Percentiles rank a stretch among this genome's conserved stretches.
These are phyloP conservation scores for Diospyros lotus DNA, from an alignment of 148 eudicot genomes.

Conservation along the genomic window DNA sequence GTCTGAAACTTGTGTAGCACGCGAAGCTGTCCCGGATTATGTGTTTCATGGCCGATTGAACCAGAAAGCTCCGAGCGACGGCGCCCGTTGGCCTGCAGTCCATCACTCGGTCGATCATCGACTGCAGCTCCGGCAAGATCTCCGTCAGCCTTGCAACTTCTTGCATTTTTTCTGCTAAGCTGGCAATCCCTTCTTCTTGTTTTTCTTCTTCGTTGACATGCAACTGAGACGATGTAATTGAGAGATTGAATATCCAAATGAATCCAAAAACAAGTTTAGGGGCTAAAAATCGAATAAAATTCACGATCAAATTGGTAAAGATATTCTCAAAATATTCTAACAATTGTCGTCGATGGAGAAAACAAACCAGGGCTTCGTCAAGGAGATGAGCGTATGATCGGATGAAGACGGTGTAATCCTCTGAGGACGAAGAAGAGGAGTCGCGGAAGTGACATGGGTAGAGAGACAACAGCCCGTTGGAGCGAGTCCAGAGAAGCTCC, in stretches of 20 bases:
- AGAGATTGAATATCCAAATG: no score
- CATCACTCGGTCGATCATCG: slow-evolving; percentile 30
- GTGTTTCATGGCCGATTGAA: slow-evolving; percentile 31
- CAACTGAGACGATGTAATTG: no score
- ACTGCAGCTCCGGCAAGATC: slow-evolving; percentile 29
- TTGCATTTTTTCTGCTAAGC: not conserved
- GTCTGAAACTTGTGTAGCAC: slow-evolving; percentile 21
- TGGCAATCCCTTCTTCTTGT: no score
- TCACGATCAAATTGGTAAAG: no score
- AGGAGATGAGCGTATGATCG: slow-evolving; percentile 36
- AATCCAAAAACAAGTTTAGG: no score
- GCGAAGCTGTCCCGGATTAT: slow-evolving; percentile 36
- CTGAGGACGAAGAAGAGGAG: slow-evolving; percentile 26
- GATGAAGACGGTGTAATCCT: slow-evolving; percentile 32
- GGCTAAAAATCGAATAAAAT: no score
- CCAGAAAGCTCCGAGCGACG: slow-evolving; percentile 25
- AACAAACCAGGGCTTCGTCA: slow-evolving; percentile 29
- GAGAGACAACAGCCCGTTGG: slow-evolving; percentile 23
- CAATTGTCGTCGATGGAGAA: not conserved
- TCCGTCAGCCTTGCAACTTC: slow-evolving; percentile 9
- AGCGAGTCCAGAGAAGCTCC: slow-evolving; percentile 30
- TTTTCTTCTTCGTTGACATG: no score
- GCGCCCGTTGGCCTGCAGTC: slow-evolving; percentile 30
- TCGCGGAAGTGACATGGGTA: slow-evolving; percentile 36
- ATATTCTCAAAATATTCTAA: not conserved